A percentile compares a stretch with the other conserved stretches of the same genome.
phyloP scores from a whole-genome alignment of 176 grass and related monocot genomes.

The Hordeum vulgare region DNA sequence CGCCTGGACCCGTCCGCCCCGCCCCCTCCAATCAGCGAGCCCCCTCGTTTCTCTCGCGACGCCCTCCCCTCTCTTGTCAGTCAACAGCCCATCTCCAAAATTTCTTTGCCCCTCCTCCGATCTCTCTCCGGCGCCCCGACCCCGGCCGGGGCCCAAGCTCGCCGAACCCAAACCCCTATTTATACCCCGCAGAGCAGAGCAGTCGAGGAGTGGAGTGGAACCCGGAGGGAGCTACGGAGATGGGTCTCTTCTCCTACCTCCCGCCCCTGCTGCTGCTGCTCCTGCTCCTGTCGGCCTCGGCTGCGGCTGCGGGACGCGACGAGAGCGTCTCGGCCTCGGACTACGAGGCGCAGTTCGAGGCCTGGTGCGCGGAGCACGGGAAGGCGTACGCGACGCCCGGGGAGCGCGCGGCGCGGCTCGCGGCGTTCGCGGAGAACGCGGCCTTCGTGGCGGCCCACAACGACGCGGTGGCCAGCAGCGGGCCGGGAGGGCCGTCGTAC shows the following conservation, averaged over 20 bases:
- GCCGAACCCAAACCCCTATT: not conserved
- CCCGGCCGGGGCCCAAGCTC: no score
- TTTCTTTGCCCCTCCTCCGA: not conserved
- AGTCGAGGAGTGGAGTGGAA: not conserved
- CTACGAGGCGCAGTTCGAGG: conserved; percentile 55
- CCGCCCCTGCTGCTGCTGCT: not conserved
- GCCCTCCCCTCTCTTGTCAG: not conserved
- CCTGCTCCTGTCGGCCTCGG: not conserved
- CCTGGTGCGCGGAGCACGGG: conserved; percentile 66
- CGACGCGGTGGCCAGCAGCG: not conserved
- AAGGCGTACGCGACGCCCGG: conserved; percentile 48
- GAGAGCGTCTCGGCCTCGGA: not conserved
- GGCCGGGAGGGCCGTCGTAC: conserved; percentile 16
- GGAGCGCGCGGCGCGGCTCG: conserved; percentile 54
- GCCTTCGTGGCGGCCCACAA: conserved; percentile 61
- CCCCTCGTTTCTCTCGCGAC: not conserved
- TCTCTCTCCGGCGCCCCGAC: not conserved
- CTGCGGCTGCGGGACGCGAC: not conserved
- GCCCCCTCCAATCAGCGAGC: not conserved
- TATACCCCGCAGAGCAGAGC: not conserved
- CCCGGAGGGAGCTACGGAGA: not conserved
- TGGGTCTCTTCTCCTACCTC: conserved; percentile 4
- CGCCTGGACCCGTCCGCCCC: not conserved
- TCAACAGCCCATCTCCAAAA: not conserved
- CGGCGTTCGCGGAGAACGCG: conserved; percentile 60